Base-by-base conservation (phyloP, 2,329 filamentous ascomycete species). In the Aureobasidium musti region DNA sequence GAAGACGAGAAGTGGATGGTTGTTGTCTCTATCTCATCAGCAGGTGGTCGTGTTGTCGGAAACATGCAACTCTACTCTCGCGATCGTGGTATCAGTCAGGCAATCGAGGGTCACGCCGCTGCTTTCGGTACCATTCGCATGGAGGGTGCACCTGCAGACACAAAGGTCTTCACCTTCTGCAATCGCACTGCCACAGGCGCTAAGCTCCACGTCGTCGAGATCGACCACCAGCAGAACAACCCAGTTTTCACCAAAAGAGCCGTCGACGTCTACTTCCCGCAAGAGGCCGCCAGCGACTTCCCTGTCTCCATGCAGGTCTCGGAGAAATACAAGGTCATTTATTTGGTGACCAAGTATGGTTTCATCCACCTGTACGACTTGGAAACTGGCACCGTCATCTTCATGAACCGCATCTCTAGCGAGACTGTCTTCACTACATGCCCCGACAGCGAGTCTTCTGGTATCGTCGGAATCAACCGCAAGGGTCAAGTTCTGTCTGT, bases 331-430 rank as follows among this genome's bases (percentile, higher is more conserved):
- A 94, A 93, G 75, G 88, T 99, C 76, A 89, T 99, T 74, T 97
- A 97, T 80, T 87, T 99, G 74, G 92, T 99, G 69, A 99, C 95
- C 67, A 99, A 99, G 79, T 99, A 97, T 75, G 95, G 95, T 63
- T 99, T 98, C 81, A 98, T 99, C 74, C 95, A 99, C 80, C 86
- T 99, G 28, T 98, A 99, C 81, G 96, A 99, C 75, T 87, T 99
- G 67, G 96, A 99, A 82, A 95, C 91, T 8, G 96, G 91, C 67
- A 91, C 90, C 14, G 96, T 92, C 77, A 95, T 99, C 77, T 99
- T 97, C 86, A 96, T 99, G 92, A 99, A 99, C 84, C 90, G 96
- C 73, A 99, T 99, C 75, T 99, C 95, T 39, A 97, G 92, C 82
- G 95, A 99, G 77, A 99, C 95, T 30, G 98, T 99, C 77, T 99